Conservation (phyloP, 106 monocot genomes). For the Apostasia shenzhenica region DNA sequence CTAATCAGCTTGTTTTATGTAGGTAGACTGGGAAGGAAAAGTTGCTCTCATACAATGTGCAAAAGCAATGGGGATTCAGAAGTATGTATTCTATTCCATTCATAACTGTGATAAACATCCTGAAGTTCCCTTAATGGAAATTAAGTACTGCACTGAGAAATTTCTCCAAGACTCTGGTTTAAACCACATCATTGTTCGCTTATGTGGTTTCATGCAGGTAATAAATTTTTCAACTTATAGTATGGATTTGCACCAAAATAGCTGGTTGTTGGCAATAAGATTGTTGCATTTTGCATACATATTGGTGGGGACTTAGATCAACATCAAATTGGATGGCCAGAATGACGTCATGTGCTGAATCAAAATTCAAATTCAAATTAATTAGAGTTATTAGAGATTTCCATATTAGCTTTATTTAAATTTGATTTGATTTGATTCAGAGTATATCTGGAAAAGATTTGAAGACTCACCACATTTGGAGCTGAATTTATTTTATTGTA, state of each 20-base stretch:
- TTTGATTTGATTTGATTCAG: too few relatives aligned
- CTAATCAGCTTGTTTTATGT: conserved; percentile 41
- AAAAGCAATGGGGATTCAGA: conserved; percentile 96
- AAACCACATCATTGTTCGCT: conserved; percentile 74
- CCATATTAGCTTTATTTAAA: too few relatives aligned
- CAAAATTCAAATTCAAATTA: too few relatives aligned
- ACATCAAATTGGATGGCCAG: too few relatives aligned
- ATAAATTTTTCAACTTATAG: background rate
- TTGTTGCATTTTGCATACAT: too few relatives aligned
- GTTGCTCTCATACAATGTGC: conserved; percentile 99
- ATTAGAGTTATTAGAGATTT: too few relatives aligned
- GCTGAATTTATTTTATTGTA: too few relatives aligned
- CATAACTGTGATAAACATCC: conserved; percentile 98
- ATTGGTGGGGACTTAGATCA: too few relatives aligned
- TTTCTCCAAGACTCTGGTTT: conserved; percentile 88
- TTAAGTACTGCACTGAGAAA: conserved; percentile 93
- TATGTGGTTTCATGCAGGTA: conserved; percentile 99
- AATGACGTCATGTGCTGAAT: too few relatives aligned
- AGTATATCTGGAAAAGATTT: too few relatives aligned
- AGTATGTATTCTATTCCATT: conserved; percentile 94
- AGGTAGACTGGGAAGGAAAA: conserved; percentile 99
- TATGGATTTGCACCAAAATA: background rate
- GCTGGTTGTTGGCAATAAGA: too few relatives aligned
- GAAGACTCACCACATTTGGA: too few relatives aligned
- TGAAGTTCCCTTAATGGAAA: conserved; percentile 96